phyloP scores from a whole-genome alignment of 345 rosid species.

The Hypericum perforatum region DNA sequence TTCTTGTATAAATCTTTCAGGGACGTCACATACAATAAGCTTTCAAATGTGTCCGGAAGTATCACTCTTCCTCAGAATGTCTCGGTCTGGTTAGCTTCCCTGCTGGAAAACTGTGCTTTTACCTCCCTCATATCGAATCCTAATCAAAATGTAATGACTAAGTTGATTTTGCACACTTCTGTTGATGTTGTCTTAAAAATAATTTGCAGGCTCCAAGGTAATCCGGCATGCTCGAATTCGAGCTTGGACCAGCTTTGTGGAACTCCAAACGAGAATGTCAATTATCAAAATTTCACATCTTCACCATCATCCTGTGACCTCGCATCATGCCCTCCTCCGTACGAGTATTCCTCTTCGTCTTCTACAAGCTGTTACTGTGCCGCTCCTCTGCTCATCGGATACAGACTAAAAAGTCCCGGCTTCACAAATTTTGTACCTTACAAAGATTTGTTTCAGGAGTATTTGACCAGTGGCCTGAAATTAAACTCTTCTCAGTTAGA shows the following conservation, averaged over 20 bases:
- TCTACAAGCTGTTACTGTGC: constrained; percentile 58
- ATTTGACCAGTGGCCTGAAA: constrained; percentile 45
- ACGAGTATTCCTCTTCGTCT: constrained; percentile 38
- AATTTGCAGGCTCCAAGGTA: constrained; percentile 78
- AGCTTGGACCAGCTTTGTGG: constrained; percentile 38
- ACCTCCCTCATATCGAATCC: constrained; percentile 1
- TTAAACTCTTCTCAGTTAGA: constrained; percentile 47
- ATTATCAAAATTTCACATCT: constrained; percentile 17
- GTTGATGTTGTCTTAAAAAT: constrained; percentile 1
- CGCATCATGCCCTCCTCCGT: constrained; percentile 59
- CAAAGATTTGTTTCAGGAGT: constrained; percentile 29
- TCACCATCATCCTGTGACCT: constrained; percentile 25
- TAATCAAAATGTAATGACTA: constrained; percentile 4
- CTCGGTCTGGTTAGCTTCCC: constrained; percentile 59
- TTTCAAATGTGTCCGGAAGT: constrained; percentile 50
- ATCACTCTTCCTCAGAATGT: constrained; percentile 58
- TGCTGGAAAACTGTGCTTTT: constrained; percentile 9
- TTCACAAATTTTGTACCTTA: constrained; percentile 51
- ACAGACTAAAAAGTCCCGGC: constrained; percentile 95
- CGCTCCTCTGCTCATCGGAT: constrained; percentile 64
- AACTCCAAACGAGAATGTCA: constrained; percentile 18
- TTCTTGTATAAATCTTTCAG: constrained; percentile 31
- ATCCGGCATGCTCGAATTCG: constrained; percentile 49
- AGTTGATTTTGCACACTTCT: constrained; percentile 2
- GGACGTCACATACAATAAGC: constrained; percentile 63